phyloP scores from a whole-genome alignment of 805 yeast species.

The Ogataea pini region DNA sequence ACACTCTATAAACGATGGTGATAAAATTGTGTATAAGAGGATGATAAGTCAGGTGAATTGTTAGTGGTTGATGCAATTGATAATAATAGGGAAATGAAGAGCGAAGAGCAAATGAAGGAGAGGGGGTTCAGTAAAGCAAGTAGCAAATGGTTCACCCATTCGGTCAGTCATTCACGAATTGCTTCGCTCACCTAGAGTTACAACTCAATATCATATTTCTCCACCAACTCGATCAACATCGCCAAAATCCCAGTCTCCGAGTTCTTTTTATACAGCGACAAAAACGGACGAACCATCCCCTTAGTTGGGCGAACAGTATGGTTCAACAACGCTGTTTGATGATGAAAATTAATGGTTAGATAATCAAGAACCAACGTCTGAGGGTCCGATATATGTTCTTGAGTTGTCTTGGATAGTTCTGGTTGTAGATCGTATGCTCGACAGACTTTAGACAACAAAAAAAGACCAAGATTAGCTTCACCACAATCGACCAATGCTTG shows the following conservation, averaged over 20 bases:
- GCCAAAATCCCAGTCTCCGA: slow-evolving; percentile 12
- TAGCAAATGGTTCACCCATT: too few relatives aligned
- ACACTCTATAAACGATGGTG: slow-evolving; percentile 7
- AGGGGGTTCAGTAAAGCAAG: too few relatives aligned
- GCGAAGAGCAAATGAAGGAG: not conserved
- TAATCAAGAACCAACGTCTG: slow-evolving; percentile 19
- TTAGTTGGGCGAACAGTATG: slow-evolving; percentile 21
- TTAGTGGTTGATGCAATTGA: slow-evolving; percentile 4
- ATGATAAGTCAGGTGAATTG: slow-evolving; percentile 33
- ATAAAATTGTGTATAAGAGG: slow-evolving; percentile 28
- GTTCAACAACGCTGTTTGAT: slow-evolving; percentile 4
- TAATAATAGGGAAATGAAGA: too few relatives aligned
- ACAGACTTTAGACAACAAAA: slow-evolving; percentile 15
- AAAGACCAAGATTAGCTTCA: slow-evolving; percentile 14
- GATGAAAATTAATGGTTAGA: slow-evolving; percentile 10
- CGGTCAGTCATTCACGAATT: not conserved
- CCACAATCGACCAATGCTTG: slow-evolving; percentile 13
- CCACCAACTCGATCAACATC: slow-evolving; percentile 18
- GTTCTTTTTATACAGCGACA: slow-evolving; percentile 11
- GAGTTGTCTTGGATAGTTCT: not conserved
- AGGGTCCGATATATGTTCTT: not conserved
- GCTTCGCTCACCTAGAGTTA: not conserved
- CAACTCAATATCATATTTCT: slow-evolving; percentile 18
- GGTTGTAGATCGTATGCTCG: slow-evolving; percentile 14
- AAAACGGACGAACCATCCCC: slow-evolving; percentile 18